phyloP scores from a whole-genome alignment of 768 basidiomycete species.

The Collybia sordida region DNA sequence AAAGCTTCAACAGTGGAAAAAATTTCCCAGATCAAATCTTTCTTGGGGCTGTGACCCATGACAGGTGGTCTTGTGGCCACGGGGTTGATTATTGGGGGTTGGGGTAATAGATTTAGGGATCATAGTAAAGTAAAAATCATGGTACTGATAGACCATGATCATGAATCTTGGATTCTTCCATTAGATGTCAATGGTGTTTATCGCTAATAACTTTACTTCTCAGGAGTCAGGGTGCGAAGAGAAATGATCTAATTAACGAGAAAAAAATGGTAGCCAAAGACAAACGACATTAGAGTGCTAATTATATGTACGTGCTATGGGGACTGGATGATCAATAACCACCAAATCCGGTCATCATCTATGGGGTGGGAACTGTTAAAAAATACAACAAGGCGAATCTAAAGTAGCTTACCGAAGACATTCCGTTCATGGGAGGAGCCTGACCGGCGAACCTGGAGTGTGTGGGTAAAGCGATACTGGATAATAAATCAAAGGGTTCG shows the following conservation, averaged over 20 bases:
- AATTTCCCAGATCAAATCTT: no score
- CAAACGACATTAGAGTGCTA: constrained; percentile 27
- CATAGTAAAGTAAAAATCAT: no score
- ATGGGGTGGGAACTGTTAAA: constrained; percentile 7
- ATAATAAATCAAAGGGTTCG: constrained; percentile 25
- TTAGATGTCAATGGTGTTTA: no score
- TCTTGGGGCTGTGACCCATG: no score
- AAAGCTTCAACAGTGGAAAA: no score
- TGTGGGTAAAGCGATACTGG: not conserved
- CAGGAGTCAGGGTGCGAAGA: not conserved
- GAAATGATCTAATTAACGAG: constrained; percentile 23
- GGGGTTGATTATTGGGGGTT: no score
- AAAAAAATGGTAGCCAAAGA: constrained; percentile 3
- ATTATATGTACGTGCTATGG: constrained; percentile 26
- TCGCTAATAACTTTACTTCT: no score
- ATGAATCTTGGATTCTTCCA: no score
- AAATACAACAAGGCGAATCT: not conserved
- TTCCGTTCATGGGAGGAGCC: constrained; percentile 70
- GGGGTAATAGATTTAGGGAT: no score
- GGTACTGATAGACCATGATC: no score
- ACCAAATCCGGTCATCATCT: constrained; percentile 70
- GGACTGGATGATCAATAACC: constrained; percentile 22
- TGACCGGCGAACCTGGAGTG: constrained; percentile 56
- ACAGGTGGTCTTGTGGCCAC: no score
- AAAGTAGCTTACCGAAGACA: constrained; percentile 57